Conservation (phyloP, 257 asterid genomes). For the Solanum chiquidenum region DNA sequence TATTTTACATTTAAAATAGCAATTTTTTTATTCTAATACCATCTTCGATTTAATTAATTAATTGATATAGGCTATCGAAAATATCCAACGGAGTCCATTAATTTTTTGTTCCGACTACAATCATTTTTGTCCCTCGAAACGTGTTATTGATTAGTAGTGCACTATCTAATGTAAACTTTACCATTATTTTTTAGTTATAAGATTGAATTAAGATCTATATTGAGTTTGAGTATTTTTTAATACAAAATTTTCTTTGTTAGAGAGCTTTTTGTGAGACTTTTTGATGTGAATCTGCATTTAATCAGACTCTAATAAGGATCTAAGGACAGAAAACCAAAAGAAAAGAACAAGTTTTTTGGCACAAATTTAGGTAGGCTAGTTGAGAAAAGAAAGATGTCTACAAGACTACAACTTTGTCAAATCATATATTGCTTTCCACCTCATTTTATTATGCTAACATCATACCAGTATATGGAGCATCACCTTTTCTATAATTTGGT, state of each 20-base stretch:
- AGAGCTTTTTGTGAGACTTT: rapidly evolving
- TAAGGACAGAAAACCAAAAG: background rate
- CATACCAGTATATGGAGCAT: background rate
- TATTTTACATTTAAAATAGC: background rate
- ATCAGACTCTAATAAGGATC: rapidly evolving
- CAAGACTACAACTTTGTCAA: background rate
- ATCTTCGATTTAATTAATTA: background rate
- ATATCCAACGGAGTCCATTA: background rate
- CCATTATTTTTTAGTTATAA: background rate
- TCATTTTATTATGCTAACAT: background rate
- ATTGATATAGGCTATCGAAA: background rate
- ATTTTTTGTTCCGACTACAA: background rate
- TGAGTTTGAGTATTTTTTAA: rapidly evolving
- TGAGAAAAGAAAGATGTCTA: background rate
- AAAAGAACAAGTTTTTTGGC: background rate
- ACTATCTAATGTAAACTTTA: too few species aligned
- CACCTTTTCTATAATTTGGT: background rate
- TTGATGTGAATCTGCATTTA: rapidly evolving
- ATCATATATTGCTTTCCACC: background rate
- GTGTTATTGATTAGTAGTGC: too few species aligned
- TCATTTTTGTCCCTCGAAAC: background rate
- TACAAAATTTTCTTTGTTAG: too few species aligned
- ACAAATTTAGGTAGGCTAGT: background rate
- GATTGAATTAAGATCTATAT: background rate
- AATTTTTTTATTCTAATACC: background rate